Conservation (phyloP, 495 filamentous ascomycete genomes). For the Darksidea phi region DNA sequence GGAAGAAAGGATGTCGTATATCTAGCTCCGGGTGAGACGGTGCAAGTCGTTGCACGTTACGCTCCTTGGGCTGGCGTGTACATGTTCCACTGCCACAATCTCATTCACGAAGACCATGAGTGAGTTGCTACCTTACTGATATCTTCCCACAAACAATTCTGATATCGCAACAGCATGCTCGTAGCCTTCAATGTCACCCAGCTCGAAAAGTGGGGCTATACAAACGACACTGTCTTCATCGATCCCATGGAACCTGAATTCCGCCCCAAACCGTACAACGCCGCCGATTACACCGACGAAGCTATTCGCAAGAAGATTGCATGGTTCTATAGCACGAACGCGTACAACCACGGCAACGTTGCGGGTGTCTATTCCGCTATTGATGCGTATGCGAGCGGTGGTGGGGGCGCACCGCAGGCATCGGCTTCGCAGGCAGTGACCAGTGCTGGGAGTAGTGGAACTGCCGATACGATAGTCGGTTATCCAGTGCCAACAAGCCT, state of each 20-base stretch:
- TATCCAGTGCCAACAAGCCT: too few species aligned
- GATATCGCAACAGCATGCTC: slow-evolving; percentile 48
- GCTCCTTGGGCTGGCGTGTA: slow-evolving; percentile 56
- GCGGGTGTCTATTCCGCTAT: slow-evolving; percentile 13
- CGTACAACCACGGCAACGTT: slow-evolving; percentile 23
- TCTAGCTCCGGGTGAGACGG: slow-evolving; percentile 51
- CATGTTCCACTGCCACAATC: slow-evolving; percentile 49
- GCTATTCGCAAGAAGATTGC: slow-evolving; percentile 27
- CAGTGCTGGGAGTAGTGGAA: too few species aligned
- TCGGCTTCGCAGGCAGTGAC: too few species aligned
- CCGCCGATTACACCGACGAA: slow-evolving; percentile 14
- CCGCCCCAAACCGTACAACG: slow-evolving; percentile 17
- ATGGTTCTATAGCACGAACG: slow-evolving; percentile 29
- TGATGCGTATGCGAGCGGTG: slow-evolving; percentile 5
- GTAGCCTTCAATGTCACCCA: slow-evolving; percentile 58
- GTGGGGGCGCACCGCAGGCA: not conserved
- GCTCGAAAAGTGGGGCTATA: slow-evolving; percentile 50
- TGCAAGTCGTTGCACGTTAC: slow-evolving; percentile 52
- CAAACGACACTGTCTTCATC: slow-evolving; percentile 45
- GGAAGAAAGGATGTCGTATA: slow-evolving; percentile 56
- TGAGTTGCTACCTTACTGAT: not conserved
- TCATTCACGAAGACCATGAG: slow-evolving; percentile 60
- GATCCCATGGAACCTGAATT: slow-evolving; percentile 43
- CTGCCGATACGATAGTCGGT: too few species aligned
- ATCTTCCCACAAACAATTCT: not conserved